Base-by-base conservation (phyloP, 108 stramenopile species). In the Mediolabrus comicus region DNA sequence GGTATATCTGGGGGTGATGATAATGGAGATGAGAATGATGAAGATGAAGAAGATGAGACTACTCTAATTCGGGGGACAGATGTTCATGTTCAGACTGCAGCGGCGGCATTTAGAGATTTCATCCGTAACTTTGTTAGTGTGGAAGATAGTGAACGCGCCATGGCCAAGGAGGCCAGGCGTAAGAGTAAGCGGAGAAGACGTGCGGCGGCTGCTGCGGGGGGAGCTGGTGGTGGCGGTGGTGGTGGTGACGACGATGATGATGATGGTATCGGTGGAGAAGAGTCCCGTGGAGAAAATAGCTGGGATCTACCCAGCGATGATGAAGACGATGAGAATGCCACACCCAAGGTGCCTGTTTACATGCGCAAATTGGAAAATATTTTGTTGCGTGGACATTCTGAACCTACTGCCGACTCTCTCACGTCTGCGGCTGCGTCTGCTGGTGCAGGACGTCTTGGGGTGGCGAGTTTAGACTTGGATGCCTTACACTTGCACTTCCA, bases 401-500 rank as follows among this genome's bases (percentile, higher is more conserved):
- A 49, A 1, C 22, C 69, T 55, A 57, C 65, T 16, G 36, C 70
- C 2, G 80, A 76, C 59, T 77, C 75, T 3, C 39, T 75, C 51
- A 69, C 75, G 2, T 71, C 80, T 24, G 32, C 67, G 10, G 46
- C 80, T 26, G 56, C 59, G 25, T 43, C 11, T 19, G 61, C 34
- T 51, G 72, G 72, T 56, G 43, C 68, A 6, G 62, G 71, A 3
- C 63, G 61, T 25, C 33, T 73, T 12, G 79, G 79, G 29, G 84
- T 86, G 13, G 65, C 82, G 14, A 83, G 86, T 67, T 68, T 98
- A 30, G 95, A 97, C 64, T 78, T 98, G 34, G 93, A 99, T 87
- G 84, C 95, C 13, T 79, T 91, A 56, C 97, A 99, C 72, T 74
- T 99, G 17, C 87, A 77, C 80, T 91, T 84, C 62, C 96, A 95